These are phyloP conservation scores for Xylariaceae sp. DNA, from an alignment of 2,329 filamentous ascomycete genomes.

Conservation along the genomic window DNA sequence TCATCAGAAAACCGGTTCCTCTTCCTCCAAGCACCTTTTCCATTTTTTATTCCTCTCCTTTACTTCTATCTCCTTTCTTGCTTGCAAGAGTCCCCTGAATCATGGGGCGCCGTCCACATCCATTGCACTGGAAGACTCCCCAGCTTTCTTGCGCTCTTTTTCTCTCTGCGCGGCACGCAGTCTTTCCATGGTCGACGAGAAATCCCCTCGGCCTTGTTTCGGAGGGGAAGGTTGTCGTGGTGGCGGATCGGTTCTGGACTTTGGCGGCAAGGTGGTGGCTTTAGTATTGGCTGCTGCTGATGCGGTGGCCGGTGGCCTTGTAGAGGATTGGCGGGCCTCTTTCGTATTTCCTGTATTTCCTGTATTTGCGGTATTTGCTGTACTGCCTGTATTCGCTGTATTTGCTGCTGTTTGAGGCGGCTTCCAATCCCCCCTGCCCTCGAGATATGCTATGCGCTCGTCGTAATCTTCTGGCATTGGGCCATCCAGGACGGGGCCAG, in stretches of 20 bases:
- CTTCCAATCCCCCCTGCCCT: slow-evolving; percentile 35
- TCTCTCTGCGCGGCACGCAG: slow-evolving; percentile 54
- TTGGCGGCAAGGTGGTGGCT: neutral
- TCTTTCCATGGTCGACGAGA: slow-evolving; percentile 46
- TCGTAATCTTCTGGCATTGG: slow-evolving; percentile 30
- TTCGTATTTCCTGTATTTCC: neutral
- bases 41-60: neutral
- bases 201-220: slow-evolving; percentile 27
- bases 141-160: slow-evolving; percentile 45
- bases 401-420: slow-evolving; percentile 34
- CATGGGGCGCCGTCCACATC: neutral
- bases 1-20: neutral
- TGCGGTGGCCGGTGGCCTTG: slow-evolving; percentile 7
- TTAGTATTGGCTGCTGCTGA: slow-evolving; percentile 8
- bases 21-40: neutral
- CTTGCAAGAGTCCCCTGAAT: neutral
- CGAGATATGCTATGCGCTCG: slow-evolving; percentile 40
- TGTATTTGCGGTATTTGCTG: slow-evolving; percentile 19
- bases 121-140: slow-evolving; percentile 31
- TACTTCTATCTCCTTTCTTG: neutral
- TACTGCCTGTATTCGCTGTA: slow-evolving; percentile 22
- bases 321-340: neutral
- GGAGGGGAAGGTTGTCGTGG: slow-evolving; percentile 19
- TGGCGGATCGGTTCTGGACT: neutral
- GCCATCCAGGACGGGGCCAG: slow-evolving; percentile 27